phyloP scores from a whole-genome alignment of 257 asterid genomes.

The Gardenia jasminoides region DNA sequence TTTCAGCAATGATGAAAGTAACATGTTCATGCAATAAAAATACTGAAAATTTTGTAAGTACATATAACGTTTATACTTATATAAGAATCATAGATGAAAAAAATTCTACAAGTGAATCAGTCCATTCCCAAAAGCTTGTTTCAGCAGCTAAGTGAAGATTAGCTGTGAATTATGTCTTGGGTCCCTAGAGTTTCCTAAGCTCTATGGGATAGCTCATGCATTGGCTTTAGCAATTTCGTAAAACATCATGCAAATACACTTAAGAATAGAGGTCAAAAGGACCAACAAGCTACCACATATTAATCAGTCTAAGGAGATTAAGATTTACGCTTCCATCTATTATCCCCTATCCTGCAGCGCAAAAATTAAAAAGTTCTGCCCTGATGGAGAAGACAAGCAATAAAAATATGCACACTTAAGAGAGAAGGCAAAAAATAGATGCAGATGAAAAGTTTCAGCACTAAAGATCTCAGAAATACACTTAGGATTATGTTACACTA shows the following conservation, averaged over 20 bases:
- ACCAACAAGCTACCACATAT: no score
- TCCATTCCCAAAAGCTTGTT: neutral
- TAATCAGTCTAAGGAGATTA: no score
- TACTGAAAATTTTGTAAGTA: slow-evolving; percentile 58
- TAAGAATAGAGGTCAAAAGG: no score
- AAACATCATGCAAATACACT: neutral
- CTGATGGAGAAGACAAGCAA: no score
- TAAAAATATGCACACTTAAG: no score
- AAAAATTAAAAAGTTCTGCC: no score
- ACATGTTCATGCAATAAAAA: slow-evolving; percentile 65
- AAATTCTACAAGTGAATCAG: neutral
- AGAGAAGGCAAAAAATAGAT: no score
- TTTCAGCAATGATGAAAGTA: slow-evolving; percentile 59
- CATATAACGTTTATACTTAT: slow-evolving; percentile 30
- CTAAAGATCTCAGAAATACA: neutral
- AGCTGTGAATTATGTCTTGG: neutral
- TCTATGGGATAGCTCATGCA: neutral
- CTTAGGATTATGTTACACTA: neutral
- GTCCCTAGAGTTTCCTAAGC: neutral
- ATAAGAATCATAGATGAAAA: neutral
- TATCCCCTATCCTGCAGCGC: no score
- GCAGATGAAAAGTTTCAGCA: neutral
- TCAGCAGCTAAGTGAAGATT: neutral
- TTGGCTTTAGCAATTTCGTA: neutral
- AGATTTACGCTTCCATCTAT: no score